Evolutionary conservation across 148 eudicot species (phyloP), one percentile per base, ranked within the genome.

Genomic region (Fagopyrum esculentum): DNA sequence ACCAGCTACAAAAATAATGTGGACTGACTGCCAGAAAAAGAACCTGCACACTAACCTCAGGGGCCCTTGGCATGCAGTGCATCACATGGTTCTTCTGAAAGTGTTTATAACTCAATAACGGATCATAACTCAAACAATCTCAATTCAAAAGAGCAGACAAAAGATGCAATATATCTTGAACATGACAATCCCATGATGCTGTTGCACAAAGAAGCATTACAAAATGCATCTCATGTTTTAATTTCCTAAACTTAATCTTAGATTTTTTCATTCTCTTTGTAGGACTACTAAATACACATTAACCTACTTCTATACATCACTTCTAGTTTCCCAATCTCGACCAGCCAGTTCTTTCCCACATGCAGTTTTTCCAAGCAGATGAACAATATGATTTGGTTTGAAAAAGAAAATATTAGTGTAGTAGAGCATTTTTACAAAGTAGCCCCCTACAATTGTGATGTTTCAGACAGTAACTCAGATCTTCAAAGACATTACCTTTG

Each of bases 401-500:
- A 63, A 63, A 63, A 63, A 22, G 26, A 22, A 22, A 22, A 22
- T 22, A 22, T 22, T 22, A 22, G 26, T 22, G 26, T 22, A 22
- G 26, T 22, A 22, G 26, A 22, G 26, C 26, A 22, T 22, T 22
- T 22, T 22, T 22, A 22, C 26, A 22, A 22, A 22, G 26, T 22
- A 22, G 26, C 26, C 26, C 26, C 26, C 26, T 22, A 22, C 26
- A 64, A 43, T 66, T 13, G 17, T 66, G 13, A 46, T 45, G 30
- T 13, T 6, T 66, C 71, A 8, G 35, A 66, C 9, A 35, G 47
- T 66, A 40, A 40, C 12, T 12, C 71, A 66, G 71, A 66, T 66
- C 46, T 66, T 66, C 17, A 7, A 49, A 46, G 30, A 19, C 40
- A 46, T 46, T 87, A 95, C 98, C 98, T 95, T 95, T 2, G 97